These are phyloP conservation scores for Populus ilicifolia DNA, from an alignment of 345 rosid species.

Conservation along the genomic window DNA sequence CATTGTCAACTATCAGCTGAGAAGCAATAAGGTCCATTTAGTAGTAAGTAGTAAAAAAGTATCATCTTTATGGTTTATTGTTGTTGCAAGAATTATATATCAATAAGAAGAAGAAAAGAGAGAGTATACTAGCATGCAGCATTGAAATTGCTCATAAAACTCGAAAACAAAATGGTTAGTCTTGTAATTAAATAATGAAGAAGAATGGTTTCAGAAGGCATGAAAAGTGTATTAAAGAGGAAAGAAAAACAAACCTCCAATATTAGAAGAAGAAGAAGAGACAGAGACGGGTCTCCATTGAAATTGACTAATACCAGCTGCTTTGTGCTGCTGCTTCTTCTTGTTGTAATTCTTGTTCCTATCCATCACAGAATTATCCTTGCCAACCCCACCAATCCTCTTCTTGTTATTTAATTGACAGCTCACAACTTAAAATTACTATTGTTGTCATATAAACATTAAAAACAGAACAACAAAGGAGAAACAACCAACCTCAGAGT, in stretches of 20 bases:
- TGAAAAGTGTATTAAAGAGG: neutral
- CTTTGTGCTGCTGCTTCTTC: slow-evolving; percentile 20
- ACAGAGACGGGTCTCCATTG: slow-evolving; percentile 59
- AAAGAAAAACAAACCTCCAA: slow-evolving; percentile 43
- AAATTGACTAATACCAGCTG: slow-evolving; percentile 2
- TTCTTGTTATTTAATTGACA: neutral
- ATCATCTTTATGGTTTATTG: neutral
- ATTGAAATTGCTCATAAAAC: neutral
- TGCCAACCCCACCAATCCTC: neutral
- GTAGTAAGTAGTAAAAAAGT: neutral
- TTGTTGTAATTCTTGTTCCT: slow-evolving; percentile 18
- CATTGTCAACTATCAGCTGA: neutral
- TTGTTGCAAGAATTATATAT: neutral
- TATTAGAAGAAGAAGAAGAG: slow-evolving; percentile 28
- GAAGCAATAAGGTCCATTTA: neutral
- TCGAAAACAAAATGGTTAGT: no score
- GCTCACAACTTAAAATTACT: neutral
- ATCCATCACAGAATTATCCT: slow-evolving; percentile 16
- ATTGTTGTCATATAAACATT: neutral
- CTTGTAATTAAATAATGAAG: neutral
- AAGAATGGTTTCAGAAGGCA: neutral
- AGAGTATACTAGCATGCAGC: neutral
- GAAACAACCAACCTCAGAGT: slow-evolving; percentile 32
- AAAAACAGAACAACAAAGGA: neutral
- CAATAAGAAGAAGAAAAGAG: no score